Conservation (phyloP, 2,329 filamentous ascomycete genomes). For the Cadophora malorum region DNA sequence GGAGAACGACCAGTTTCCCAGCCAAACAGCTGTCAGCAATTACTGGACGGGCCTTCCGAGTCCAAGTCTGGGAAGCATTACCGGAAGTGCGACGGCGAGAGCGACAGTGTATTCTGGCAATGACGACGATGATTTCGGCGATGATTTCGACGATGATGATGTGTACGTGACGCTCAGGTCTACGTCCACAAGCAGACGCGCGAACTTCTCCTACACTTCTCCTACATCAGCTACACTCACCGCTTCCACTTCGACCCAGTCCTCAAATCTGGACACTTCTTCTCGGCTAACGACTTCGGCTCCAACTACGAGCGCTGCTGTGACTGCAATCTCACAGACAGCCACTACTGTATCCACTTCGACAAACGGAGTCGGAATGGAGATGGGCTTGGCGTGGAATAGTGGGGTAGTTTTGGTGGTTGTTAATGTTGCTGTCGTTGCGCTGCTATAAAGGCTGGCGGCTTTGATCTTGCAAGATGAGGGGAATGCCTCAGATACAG, state of each 20-base stretch:
- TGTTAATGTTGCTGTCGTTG: neutral
- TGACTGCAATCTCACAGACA: neutral
- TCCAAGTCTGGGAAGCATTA: conserved; percentile 51
- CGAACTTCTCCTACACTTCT: neutral
- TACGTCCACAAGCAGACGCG: conserved; percentile 14
- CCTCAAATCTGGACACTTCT: neutral
- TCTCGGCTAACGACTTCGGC: neutral
- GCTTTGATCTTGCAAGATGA: neutral
- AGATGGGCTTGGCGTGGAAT: conserved; percentile 9
- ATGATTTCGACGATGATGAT: neutral
- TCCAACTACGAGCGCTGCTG: neutral
- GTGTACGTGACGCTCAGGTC: neutral
- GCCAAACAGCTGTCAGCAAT: conserved; percentile 49
- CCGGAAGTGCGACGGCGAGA: conserved; percentile 48
- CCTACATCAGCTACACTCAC: neutral
- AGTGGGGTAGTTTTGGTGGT: conserved; percentile 5
- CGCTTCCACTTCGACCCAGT: neutral
- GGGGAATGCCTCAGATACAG: neutral
- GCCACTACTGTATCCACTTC: neutral
- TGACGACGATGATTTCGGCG: conserved; percentile 7
- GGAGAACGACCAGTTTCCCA: conserved; percentile 44
- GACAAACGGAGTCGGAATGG: neutral
- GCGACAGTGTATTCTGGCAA: conserved; percentile 20
- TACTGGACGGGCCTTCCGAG: conserved; percentile 50
- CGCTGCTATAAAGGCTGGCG: neutral